Evolutionary conservation across 2,329 filamentous ascomycete genomes (phyloP).

Genomic region (Penicillium sp.): DNA sequence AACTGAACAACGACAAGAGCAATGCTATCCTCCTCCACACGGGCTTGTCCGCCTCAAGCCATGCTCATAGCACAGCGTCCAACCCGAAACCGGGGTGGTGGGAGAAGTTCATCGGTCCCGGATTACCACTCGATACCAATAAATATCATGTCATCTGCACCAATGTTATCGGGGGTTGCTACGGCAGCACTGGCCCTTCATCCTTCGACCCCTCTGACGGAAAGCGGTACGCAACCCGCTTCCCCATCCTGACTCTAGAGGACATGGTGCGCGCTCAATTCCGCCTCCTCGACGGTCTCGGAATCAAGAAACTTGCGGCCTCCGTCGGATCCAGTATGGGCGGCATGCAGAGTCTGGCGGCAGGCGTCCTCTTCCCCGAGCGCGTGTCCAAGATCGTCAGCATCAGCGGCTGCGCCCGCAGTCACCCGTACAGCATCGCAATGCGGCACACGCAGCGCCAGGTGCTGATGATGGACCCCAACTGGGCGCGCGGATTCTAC

Average conservation of each 20-base stretch:
- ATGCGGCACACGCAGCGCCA: constrained; percentile 98
- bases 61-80: constrained; percentile 82
- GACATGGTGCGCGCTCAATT: constrained; percentile 99
- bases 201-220: constrained; percentile 86
- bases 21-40: constrained; percentile 93
- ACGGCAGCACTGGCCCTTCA: constrained; percentile 86
- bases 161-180: constrained; percentile 93
- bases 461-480: constrained; percentile 97
- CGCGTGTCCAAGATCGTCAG: constrained; percentile 78
- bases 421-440: constrained; percentile 95
- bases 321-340: constrained; percentile 97
- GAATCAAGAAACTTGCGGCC: constrained; percentile 75
- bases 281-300: constrained; percentile 73
- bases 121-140: constrained; percentile 77
- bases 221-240: constrained; percentile 84
- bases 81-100: constrained; percentile 95
- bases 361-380: constrained; percentile 76
- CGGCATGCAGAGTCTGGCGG: constrained; percentile 92
- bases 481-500: constrained; percentile 95
- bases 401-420: constrained; percentile 89
- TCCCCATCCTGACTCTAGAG: constrained; percentile 90
- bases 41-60: constrained; percentile 91
- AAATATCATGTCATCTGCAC: constrained; percentile 94
- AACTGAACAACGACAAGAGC: constrained; percentile 70
- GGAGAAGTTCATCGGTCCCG: constrained; percentile 96